Percentiles rank a stretch among this genome's conserved stretches.
These are phyloP conservation scores for Thielaviopsis cerberus DNA, from an alignment of 2,329 filamentous ascomycete genomes.

Conservation along the genomic window DNA sequence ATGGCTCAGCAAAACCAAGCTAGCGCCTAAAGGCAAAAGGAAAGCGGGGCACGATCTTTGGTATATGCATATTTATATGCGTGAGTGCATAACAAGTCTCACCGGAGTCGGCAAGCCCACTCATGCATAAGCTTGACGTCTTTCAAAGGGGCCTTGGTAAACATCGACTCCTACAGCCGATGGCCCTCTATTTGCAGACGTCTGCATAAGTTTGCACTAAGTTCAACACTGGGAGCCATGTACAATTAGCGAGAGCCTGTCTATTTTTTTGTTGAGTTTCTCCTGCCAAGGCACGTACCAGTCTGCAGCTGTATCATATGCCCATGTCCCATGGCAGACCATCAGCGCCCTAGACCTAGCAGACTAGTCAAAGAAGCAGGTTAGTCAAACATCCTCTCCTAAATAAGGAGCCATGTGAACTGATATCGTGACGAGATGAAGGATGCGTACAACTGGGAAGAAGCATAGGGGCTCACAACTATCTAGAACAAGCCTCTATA, in stretches of 20 bases:
- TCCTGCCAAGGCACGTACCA: not conserved
- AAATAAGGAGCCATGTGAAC: not conserved
- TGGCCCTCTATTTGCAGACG: not conserved
- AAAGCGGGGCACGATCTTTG: not conserved
- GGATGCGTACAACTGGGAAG: not conserved
- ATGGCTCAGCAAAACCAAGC: not conserved
- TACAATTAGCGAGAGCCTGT: not conserved
- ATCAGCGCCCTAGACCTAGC: no score
- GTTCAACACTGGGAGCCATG: no score
- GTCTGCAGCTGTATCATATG: not conserved
- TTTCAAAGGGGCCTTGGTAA: not conserved
- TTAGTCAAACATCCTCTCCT: not conserved
- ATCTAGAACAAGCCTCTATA: no score
- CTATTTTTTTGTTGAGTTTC: not conserved
- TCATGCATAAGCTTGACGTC: not conserved
- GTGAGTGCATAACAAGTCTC: not conserved
- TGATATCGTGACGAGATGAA: not conserved
- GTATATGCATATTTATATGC: not conserved
- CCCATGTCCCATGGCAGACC: not conserved
- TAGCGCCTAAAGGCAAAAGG: not conserved
- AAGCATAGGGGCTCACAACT: not conserved
- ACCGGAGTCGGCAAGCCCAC: not conserved
- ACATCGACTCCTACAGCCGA: not conserved
- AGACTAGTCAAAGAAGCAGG: not conserved
- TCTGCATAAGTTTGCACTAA: not conserved